phyloP scores from a whole-genome alignment of 2,329 filamentous ascomycete species.

The Fusarium chaquense region DNA sequence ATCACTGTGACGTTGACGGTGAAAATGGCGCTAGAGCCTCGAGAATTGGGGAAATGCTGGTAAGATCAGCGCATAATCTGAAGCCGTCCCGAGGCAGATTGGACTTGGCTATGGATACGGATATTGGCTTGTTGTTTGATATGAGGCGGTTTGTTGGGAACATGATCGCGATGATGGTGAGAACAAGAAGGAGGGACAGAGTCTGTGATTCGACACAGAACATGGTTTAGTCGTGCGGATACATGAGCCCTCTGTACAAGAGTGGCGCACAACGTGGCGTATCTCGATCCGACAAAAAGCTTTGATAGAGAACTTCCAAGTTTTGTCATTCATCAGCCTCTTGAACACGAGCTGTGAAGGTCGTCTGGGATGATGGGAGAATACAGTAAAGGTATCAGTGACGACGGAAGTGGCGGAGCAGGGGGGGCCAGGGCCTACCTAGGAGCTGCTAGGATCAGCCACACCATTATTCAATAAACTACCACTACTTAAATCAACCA shows the following conservation, averaged over 20 bases:
- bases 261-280: constrained; percentile 42
- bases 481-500: constrained; percentile 6
- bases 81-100: constrained; percentile 20
- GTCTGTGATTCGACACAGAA: background rate
- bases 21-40: constrained; percentile 38
- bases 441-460: constrained; percentile 37
- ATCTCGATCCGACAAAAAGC: constrained; percentile 26
- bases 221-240: constrained; percentile 19
- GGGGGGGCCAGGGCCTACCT: constrained; percentile 20
- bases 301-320: constrained; percentile 11
- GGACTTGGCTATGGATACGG: constrained; percentile 4
- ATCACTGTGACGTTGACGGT: constrained; percentile 45
- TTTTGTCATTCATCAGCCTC: constrained; percentile 27
- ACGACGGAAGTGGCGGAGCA: constrained; percentile 40
- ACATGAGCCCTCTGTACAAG: constrained; percentile 29
- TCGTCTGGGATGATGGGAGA: constrained; percentile 5
- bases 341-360: constrained; percentile 33
- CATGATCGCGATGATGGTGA: constrained; percentile 7
- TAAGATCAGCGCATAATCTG: constrained; percentile 32
- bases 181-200: constrained; percentile 12
- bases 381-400: constrained; percentile 24
- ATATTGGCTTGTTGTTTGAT: constrained; percentile 11
- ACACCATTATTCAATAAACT: constrained; percentile 29
- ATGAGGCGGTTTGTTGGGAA: constrained; percentile 8
- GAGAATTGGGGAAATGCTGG: constrained; percentile 21